These are phyloP conservation scores for Botrytis medusae DNA, from an alignment of 2,329 filamentous ascomycete genomes.

Conservation along the genomic window DNA sequence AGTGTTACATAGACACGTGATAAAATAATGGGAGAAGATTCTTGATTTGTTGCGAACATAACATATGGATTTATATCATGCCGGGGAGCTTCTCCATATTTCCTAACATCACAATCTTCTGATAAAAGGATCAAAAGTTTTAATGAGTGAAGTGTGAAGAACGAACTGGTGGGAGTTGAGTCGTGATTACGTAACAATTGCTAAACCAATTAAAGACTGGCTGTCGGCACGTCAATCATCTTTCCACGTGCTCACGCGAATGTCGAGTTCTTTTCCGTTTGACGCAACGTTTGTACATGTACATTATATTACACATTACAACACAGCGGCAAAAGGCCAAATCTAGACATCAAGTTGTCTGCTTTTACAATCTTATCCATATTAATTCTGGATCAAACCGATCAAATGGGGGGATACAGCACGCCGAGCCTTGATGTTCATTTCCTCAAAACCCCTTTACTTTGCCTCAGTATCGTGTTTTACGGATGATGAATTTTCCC, in stretches of 20 bases:
- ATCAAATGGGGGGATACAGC: neutral
- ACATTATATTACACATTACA: neutral
- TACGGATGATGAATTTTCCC: neutral
- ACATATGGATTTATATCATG: no score
- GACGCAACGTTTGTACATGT: neutral
- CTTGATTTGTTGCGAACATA: neutral
- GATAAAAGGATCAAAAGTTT: no score
- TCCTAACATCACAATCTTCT: neutral
- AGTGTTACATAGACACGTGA: neutral
- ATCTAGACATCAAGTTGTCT: no score
- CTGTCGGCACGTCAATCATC: neutral
- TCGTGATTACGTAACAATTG: neutral
- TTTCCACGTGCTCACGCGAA: constrained; percentile 2
- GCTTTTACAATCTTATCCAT: neutral
- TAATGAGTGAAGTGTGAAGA: neutral
- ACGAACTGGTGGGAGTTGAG: no score
- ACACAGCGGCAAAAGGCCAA: neutral
- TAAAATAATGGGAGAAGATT: neutral
- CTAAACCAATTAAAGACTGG: neutral
- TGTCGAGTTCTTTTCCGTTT: neutral
- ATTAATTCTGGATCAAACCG: neutral
- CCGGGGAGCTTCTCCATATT: neutral
- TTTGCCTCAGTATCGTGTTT: neutral
- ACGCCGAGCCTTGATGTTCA: neutral
- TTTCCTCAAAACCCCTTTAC: neutral